Evolutionary conservation across 225 moss, liverwort and hornwort genomes (phyloP).

Genomic region (Physcomitrellopsis africana): DNA sequence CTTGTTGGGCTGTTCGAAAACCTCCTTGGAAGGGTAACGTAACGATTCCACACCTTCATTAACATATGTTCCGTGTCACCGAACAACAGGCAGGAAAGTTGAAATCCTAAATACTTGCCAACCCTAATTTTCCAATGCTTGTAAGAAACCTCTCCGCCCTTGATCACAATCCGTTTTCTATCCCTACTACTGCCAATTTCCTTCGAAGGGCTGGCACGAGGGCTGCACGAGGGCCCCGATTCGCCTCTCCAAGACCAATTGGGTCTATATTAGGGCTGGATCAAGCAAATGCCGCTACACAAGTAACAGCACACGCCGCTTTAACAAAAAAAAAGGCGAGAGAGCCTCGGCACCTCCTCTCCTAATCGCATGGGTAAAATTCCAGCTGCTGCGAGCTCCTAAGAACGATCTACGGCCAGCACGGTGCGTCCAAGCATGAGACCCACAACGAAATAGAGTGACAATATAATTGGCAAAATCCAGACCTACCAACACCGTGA

Average conservation of each 20-base stretch:
- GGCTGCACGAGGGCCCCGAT: conserved; percentile 14
- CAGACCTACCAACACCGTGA: too few species aligned
- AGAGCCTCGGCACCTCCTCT: conserved; percentile 34
- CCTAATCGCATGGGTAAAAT: conserved; percentile 20
- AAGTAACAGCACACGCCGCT: conserved; percentile 26
- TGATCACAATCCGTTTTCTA: conserved; percentile 50
- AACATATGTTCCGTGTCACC: conserved; percentile 6
- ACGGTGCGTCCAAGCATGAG: background rate
- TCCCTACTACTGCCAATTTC: conserved; percentile 47
- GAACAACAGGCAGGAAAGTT: conserved; percentile 5
- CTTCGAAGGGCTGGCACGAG: conserved; percentile 45
- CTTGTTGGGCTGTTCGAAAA: conserved; percentile 79
- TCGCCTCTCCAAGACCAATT: conserved; percentile 47
- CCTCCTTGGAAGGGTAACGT: conserved; percentile 66
- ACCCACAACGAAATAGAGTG: background rate
- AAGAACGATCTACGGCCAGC: conserved; percentile 55
- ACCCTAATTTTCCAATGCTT: conserved; percentile 37
- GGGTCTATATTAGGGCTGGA: conserved; percentile 51
- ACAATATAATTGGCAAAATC: too few species aligned
- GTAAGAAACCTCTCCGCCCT: conserved; percentile 37
- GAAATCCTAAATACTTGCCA: conserved; percentile 24
- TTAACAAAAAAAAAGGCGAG: conserved; percentile 30
- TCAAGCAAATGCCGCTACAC: conserved; percentile 30
- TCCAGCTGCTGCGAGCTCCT: conserved; percentile 55
- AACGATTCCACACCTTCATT: conserved; percentile 5